phyloP scores from a whole-genome alignment of 2,329 filamentous ascomycete genomes.

The Botrytis fabae region DNA sequence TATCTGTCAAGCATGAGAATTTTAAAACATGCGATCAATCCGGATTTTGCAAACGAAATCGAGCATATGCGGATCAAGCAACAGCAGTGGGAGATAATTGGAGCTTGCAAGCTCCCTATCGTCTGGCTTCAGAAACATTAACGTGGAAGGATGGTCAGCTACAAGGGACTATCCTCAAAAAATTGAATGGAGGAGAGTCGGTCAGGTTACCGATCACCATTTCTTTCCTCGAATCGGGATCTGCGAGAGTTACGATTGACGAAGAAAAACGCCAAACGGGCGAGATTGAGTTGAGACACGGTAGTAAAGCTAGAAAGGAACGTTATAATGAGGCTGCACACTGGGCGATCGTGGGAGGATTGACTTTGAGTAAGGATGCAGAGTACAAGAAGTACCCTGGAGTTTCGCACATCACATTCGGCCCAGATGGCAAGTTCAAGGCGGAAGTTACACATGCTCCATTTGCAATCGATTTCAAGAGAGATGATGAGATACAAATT shows the following conservation, averaged over 20 bases:
- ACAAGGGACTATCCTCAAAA: constrained; percentile 79
- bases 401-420: constrained; percentile 77
- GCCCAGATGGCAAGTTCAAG: constrained; percentile 72
- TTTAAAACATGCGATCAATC: constrained; percentile 97
- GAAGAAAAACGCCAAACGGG: constrained; percentile 88
- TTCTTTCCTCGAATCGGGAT: constrained; percentile 86
- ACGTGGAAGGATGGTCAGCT: constrained; percentile 78
- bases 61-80: constrained; percentile 80
- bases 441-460: constrained; percentile 81
- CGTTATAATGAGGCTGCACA: constrained; percentile 89
- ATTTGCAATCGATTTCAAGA: constrained; percentile 82
- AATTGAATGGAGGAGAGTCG: constrained; percentile 64
- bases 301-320: constrained; percentile 83
- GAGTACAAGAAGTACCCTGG: constrained; percentile 65
- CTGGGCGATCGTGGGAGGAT: constrained; percentile 82
- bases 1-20: constrained; percentile 87
- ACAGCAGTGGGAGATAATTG: constrained; percentile 64
- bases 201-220: constrained; percentile 80
- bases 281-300: constrained; percentile 82
- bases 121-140: constrained; percentile 69
- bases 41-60: constrained; percentile 95
- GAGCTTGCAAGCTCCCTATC: constrained; percentile 69
- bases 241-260: constrained; percentile 83
- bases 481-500: constrained; percentile 78
- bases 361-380: constrained; percentile 70